phyloP scores from a whole-genome alignment of 2,329 filamentous ascomycete species.

The Coleophoma eucalyptorum region DNA sequence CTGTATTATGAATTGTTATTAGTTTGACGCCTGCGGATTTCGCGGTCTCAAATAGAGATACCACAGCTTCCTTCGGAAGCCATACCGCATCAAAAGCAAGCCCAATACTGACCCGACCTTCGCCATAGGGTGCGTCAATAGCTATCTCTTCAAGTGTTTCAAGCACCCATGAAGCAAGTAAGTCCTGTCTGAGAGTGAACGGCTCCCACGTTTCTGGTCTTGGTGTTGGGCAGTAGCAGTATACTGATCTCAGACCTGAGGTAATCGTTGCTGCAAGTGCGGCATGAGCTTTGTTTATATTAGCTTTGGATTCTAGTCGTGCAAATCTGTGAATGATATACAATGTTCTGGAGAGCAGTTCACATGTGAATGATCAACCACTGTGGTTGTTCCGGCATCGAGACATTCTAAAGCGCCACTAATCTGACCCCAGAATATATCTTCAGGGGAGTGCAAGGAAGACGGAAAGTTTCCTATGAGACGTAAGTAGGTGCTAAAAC shows the following conservation, averaged over 20 bases:
- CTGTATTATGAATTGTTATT: conserved; percentile 36
- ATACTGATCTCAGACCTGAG: conserved; percentile 43
- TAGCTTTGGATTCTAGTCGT: conserved; percentile 5
- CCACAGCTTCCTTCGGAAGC: conserved; percentile 31
- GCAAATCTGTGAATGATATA: conserved; percentile 11
- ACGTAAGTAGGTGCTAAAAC: too few relatives aligned
- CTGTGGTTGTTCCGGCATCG: conserved; percentile 37
- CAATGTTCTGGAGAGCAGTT: conserved; percentile 27
- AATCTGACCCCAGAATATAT: conserved; percentile 42
- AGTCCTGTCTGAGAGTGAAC: conserved; percentile 17
- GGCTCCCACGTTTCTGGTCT: conserved; percentile 27
- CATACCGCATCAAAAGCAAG: conserved; percentile 40
- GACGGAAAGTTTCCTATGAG: conserved; percentile 33
- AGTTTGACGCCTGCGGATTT: conserved; percentile 31
- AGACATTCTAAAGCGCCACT: conserved; percentile 35
- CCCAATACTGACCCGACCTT: conserved; percentile 34
- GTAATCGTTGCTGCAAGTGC: conserved; percentile 35
- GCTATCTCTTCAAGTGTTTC: conserved; percentile 30
- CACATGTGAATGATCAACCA: conserved; percentile 33
- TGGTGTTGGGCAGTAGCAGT: conserved; percentile 34
- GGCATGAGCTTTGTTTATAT: conserved; percentile 22
- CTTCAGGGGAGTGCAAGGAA: conserved; percentile 32
- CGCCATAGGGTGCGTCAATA: conserved; percentile 21
- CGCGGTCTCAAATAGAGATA: conserved; percentile 31
- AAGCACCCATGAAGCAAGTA: conserved; percentile 32